Percentiles rank a stretch among this genome's conserved stretches.
These are phyloP conservation scores for Colletotrichum cuscutae DNA, from an alignment of 2,329 filamentous ascomycete genomes.

Conservation along the genomic window DNA sequence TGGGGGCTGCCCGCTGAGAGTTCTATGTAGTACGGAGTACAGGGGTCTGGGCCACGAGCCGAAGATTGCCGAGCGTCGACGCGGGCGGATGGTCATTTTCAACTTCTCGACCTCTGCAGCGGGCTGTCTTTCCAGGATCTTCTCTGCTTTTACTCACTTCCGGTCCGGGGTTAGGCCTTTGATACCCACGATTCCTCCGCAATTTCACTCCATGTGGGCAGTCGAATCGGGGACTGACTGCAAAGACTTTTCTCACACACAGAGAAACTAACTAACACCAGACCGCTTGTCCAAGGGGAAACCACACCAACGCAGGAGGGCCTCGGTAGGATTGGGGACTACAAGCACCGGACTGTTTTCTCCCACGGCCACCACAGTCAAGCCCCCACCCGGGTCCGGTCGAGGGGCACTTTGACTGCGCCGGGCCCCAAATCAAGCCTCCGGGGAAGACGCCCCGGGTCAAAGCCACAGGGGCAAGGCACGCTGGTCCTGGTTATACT, in stretches of 20 bases:
- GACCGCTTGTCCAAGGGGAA: conserved; percentile 6
- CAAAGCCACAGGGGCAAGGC: conserved; percentile 23
- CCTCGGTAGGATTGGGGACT: conserved; percentile 16
- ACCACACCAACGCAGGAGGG: conserved; percentile 21
- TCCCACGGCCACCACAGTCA: conserved; percentile 11
- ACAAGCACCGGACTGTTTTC: neutral
- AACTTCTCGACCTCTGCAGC: neutral
- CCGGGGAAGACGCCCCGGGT: conserved; percentile 13
- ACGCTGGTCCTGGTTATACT: neutral
- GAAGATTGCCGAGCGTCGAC: conserved; percentile 34
- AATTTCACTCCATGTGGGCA: neutral
- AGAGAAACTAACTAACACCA: neutral
- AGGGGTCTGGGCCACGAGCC: conserved; percentile 34
- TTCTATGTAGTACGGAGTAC: conserved; percentile 29
- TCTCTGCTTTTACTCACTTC: neutral
- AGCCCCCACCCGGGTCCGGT: conserved; percentile 12
- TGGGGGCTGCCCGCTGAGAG: conserved; percentile 8
- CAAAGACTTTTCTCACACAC: conserved; percentile 1
- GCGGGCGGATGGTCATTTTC: conserved; percentile 20
- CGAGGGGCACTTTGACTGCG: conserved; percentile 23
- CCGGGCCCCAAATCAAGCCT: conserved; percentile 8
- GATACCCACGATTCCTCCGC: conserved; percentile 7
- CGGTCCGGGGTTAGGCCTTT: neutral
- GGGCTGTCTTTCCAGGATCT: neutral
- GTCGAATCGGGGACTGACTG: neutral